These are phyloP conservation scores for Penicillium sp. DNA, from an alignment of 2,329 filamentous ascomycete genomes.

Conservation along the genomic window DNA sequence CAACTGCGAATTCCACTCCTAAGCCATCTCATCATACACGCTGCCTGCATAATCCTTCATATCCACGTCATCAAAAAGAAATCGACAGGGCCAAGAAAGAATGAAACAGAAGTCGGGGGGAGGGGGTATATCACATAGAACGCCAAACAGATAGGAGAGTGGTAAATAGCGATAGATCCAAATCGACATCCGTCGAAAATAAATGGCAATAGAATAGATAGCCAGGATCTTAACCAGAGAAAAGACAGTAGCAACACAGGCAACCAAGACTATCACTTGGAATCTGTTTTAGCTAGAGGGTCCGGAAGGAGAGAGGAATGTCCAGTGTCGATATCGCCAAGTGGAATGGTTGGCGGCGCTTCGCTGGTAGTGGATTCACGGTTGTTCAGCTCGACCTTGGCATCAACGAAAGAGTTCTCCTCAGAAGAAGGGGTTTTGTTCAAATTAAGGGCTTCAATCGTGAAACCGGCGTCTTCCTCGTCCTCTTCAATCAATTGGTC, in stretches of 20 bases:
- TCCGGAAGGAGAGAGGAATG: conserved; percentile 26
- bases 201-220: conserved; percentile 1
- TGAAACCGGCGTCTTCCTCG: conserved; percentile 24
- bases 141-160: conserved; percentile 22
- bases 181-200: conserved; percentile 1
- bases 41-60: conserved; percentile 15
- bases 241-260: background rate
- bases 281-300: conserved; percentile 20
- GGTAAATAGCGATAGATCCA: conserved; percentile 8
- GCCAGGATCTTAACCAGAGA: background rate
- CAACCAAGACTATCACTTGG: conserved; percentile 13
- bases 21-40: conserved; percentile 17
- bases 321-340: conserved; percentile 26
- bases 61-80: conserved; percentile 20
- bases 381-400: conserved; percentile 10
- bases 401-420: conserved; percentile 12
- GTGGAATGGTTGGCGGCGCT: conserved; percentile 15
- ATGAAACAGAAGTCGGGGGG: conserved; percentile 25
- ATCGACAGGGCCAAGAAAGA: conserved; percentile 18
- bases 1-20: conserved; percentile 1
- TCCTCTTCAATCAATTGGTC: conserved; percentile 18
- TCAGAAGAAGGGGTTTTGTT: conserved; percentile 21
- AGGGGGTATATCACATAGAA: conserved; percentile 41
- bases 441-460: conserved; percentile 30
- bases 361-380: conserved; percentile 1